Percentiles rank a stretch among this genome's conserved stretches.
Evolutionary conservation across 2,329 filamentous ascomycete genomes (phyloP).

Genomic region (Myriangium duriaei): DNA sequence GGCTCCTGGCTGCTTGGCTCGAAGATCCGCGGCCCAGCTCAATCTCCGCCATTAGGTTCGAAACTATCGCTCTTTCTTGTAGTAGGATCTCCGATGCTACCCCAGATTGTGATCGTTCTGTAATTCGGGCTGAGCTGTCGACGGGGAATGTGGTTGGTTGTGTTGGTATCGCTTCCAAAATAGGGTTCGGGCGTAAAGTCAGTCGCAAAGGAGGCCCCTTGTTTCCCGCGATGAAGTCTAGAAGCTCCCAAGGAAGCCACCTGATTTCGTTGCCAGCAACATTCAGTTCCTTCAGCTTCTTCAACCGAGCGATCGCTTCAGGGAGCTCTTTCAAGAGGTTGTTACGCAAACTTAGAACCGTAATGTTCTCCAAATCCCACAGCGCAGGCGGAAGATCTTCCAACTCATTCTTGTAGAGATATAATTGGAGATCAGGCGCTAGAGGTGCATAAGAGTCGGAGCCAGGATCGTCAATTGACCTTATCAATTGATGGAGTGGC

Average conservation of each 20-base stretch:
- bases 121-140: background rate
- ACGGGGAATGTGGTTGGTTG: background rate
- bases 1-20: background rate
- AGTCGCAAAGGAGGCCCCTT: conserved; percentile 38
- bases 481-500: conserved; percentile 36
- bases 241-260: conserved; percentile 50
- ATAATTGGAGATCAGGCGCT: conserved; percentile 49
- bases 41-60: too few relatives aligned
- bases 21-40: background rate
- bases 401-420: conserved; percentile 48
- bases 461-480: conserved; percentile 16
- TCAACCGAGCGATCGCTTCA: conserved; percentile 44
- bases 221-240: conserved; percentile 37
- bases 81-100: too few relatives aligned
- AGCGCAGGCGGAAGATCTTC: conserved; percentile 45
- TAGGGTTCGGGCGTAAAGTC: conserved; percentile 51
- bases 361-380: conserved; percentile 49
- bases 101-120: background rate
- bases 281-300: conserved; percentile 50
- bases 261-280: conserved; percentile 51
- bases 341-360: conserved; percentile 52
- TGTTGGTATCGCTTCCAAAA: conserved; percentile 33
- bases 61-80: too few relatives aligned
- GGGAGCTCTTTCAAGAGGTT: conserved; percentile 52
- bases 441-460: conserved; percentile 45